Base-by-base conservation (phyloP, 1,284 basidiomycete genomes). In the Cronartium quercuum region DNA sequence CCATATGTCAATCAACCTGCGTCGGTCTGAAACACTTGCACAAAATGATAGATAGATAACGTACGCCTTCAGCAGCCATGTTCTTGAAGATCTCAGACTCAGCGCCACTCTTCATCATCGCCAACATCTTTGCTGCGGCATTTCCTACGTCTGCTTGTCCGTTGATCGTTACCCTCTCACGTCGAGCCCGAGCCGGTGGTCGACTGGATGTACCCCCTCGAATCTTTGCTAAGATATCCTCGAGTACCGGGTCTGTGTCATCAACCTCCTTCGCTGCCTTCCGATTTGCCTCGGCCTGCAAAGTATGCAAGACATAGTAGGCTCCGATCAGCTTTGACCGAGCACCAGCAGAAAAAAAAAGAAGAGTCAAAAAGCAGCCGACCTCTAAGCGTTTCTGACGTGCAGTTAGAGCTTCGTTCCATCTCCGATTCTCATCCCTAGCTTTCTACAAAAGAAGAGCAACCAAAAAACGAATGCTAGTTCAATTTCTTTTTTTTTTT, bases 351-450 rank as follows among this genome's bases (percentile, higher is more conserved):
- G 29, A 29, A 29, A 29, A 29, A 29, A 29, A 29, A 24, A 47
- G 15, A 66, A 42, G n/a, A 5, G 51, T 29, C 9, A 37, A 6
- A 47, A 24, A n/a, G 34, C 12, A 18, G 78, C 61, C 74, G 37
- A 64, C 68, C 55, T 73, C 64, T 41, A 76, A 58, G 61, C 90
- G 87, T 80, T 86, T 89, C 82, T 90, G 87, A 65, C 84, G 79
- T 0, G 88, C 87, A 35, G 84, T 80, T 68, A 85, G 86, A 78
- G 90, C 89, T 76, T 91, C 89, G 0, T 87, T 87, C 29, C 86
- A 84, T 0, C 85, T 85, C 78, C 86, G 85, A 80, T 94, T 94
- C 63, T 93, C 90, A 21, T 82, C 78, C 81, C 90, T 89, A 81
- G 91, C 94, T 90, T 92, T 92, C 91, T 94, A 78, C n/a, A 73